Percentiles rank a stretch among this genome's conserved stretches.
These are phyloP conservation scores for Oryza australiensis DNA, from an alignment of 176 grass and related monocot genomes.

Conservation along the genomic window DNA sequence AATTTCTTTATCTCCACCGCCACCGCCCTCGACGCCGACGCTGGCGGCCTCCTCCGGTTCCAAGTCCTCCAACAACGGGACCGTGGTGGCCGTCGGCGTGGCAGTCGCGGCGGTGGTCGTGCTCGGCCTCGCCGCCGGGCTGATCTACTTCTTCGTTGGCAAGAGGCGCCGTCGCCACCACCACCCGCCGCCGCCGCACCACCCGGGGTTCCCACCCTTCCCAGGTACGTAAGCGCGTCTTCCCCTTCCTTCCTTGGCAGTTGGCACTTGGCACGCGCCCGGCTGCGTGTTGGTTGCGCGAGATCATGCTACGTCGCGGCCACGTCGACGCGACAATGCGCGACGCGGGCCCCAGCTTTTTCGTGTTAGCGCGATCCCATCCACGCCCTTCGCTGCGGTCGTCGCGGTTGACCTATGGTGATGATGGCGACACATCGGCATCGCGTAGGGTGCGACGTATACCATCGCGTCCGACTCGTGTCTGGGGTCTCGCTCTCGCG, in stretches of 20 bases:
- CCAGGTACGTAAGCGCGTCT: constrained; percentile 25
- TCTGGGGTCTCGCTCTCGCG: background rate
- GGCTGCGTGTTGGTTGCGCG: background rate
- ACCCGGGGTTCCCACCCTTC: background rate
- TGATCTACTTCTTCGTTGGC: constrained; percentile 31
- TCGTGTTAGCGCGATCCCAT: background rate
- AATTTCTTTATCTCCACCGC: background rate
- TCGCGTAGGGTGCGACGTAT: background rate
- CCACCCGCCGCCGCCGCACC: background rate
- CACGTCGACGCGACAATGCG: background rate
- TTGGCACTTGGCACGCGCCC: background rate
- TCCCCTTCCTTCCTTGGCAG: background rate
- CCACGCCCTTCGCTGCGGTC: background rate
- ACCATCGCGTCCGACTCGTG: background rate
- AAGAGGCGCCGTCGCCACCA: constrained; percentile 34
- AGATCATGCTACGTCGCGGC: background rate
- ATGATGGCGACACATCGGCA: too few relatives aligned
- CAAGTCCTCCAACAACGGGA: background rate
- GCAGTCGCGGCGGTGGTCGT: constrained; percentile 38
- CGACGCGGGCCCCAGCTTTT: background rate
- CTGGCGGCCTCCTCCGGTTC: background rate
- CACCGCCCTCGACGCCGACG: constrained; percentile 39
- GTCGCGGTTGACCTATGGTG: background rate
- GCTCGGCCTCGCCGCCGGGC: constrained; percentile 36
- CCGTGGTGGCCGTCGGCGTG: constrained; percentile 40